Evolutionary conservation across 257 asterid species (phyloP).

Genomic region (Scutellaria minor): DNA sequence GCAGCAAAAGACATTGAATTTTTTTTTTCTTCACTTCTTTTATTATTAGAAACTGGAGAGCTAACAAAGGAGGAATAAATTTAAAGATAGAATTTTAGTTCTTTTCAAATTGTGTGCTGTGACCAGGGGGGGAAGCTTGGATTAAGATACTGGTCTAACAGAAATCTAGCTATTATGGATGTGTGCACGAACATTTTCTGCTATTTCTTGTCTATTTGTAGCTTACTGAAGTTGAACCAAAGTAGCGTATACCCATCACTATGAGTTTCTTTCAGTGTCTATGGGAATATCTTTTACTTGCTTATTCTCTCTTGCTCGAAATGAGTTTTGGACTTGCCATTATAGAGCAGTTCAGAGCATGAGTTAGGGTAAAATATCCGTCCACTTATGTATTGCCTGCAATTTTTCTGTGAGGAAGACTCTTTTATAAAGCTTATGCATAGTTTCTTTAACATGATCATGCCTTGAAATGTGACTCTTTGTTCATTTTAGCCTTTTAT

Average conservation of each 20-base stretch:
- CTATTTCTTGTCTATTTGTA: slow-evolving; percentile 17
- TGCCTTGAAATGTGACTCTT: slow-evolving; percentile 34
- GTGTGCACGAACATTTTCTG: slow-evolving; percentile 23
- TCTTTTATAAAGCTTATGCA: slow-evolving; percentile 24
- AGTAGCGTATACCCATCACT: slow-evolving; percentile 1
- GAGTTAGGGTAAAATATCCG: slow-evolving; percentile 16
- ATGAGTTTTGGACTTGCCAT: slow-evolving; percentile 5
- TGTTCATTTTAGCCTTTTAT: slow-evolving; percentile 28
- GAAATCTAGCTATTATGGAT: neutral
- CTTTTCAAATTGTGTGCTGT: slow-evolving; percentile 6
- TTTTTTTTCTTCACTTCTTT: neutral
- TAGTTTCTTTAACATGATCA: slow-evolving; percentile 31
- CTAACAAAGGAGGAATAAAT: neutral
- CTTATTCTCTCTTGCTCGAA: slow-evolving; percentile 20
- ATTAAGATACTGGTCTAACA: slow-evolving; percentile 8
- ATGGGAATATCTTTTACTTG: slow-evolving; percentile 11
- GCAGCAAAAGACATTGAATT: neutral
- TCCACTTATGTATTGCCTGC: slow-evolving; percentile 1
- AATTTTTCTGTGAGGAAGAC: slow-evolving; percentile 23
- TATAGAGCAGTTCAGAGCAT: slow-evolving; percentile 28
- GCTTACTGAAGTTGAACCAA: slow-evolving; percentile 16
- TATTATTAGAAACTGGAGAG: slow-evolving; percentile 19
- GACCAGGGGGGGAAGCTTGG: slow-evolving; percentile 16
- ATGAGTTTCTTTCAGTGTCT: slow-evolving; percentile 22
- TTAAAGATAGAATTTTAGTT: slow-evolving; percentile 18